Conservation (phyloP, 1,139 yeast species). For the Sugiyamaella castrensis region DNA sequence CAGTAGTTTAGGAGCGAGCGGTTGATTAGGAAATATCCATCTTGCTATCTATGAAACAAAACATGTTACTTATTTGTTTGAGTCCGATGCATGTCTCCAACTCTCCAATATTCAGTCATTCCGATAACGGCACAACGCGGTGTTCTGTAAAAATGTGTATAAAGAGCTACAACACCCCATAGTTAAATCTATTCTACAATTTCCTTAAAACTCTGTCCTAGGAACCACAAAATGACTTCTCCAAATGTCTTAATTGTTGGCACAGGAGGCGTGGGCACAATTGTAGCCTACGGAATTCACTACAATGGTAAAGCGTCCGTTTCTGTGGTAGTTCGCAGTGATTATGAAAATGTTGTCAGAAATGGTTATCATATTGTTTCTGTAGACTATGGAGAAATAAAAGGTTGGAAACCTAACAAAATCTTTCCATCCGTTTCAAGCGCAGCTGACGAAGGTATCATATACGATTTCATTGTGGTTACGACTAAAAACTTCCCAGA, state of each 20-base stretch:
- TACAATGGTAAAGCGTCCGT: constrained; percentile 48
- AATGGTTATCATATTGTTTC: constrained; percentile 61
- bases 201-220: no score
- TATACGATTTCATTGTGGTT: constrained; percentile 59
- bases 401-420: constrained; percentile 49
- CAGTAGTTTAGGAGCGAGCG: no score
- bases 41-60: no score
- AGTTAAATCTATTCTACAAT: no score
- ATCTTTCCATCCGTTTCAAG: constrained; percentile 41
- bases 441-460: constrained; percentile 40
- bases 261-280: constrained; percentile 68
- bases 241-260: constrained; percentile 49
- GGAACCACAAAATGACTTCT: background rate
- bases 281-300: constrained; percentile 57
- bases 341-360: constrained; percentile 49
- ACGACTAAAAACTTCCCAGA: constrained; percentile 73
- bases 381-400: constrained; percentile 52
- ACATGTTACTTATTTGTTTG: no score
- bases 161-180: no score
- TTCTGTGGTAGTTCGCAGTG: constrained; percentile 58
- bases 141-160: no score
- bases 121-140: no score
- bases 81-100: no score
- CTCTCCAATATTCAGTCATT: no score
- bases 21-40: no score